Conservation (phyloP, 176 grass and related monocot genomes). For the Pharus latifolius region DNA sequence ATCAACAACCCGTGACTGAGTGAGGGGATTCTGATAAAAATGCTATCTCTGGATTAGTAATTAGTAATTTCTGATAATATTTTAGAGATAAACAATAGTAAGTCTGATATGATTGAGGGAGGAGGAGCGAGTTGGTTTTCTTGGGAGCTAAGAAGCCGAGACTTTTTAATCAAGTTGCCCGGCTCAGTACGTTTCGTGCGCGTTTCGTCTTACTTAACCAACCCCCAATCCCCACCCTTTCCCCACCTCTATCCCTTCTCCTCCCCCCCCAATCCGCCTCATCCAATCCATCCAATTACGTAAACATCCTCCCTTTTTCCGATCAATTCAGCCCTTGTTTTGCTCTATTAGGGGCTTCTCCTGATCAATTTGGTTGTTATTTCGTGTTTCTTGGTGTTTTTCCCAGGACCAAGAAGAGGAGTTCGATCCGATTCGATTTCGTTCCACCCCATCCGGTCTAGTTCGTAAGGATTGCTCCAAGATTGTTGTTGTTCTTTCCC, state of each 20-base stretch:
- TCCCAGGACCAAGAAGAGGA: neutral
- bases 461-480: neutral
- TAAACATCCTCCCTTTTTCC: neutral
- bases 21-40: no score
- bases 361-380: neutral
- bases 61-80: no score
- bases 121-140: neutral
- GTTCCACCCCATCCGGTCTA: neutral
- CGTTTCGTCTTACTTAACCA: constrained; percentile 1
- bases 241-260: constrained; percentile 5
- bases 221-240: constrained; percentile 12
- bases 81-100: no score
- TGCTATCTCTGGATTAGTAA: no score
- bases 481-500: neutral
- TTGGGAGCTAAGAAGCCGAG: constrained; percentile 1
- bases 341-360: neutral
- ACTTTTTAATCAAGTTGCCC: neutral
- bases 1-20: no score
- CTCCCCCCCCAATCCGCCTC: constrained; percentile 4
- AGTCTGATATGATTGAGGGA: neutral
- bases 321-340: neutral
- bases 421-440: neutral
- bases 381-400: neutral
- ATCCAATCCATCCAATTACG: neutral
- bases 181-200: constrained; percentile 29